A percentile compares a stretch with the other conserved stretches of the same genome.
Conservation (phyloP, 202 grass and related monocot species). For the Setaria viridis region DNA sequence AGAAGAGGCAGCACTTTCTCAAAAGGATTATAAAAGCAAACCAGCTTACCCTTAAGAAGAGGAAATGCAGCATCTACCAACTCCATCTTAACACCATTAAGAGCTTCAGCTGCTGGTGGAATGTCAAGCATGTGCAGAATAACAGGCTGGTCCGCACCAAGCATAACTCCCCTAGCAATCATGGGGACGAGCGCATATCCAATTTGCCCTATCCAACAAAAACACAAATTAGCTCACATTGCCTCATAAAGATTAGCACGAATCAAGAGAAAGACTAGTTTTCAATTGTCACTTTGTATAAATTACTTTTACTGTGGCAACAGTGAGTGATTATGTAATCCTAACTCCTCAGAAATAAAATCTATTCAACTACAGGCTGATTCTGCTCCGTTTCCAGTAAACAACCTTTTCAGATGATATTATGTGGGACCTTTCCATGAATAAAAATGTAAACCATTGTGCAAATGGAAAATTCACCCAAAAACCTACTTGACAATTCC, state of each 20-base stretch:
- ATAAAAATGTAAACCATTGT: not conserved
- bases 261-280: not conserved
- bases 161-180: slow-evolving; percentile 94
- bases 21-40: slow-evolving; percentile 7
- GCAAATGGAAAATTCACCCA: not conserved
- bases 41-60: slow-evolving; percentile 81
- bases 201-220: slow-evolving; percentile 79
- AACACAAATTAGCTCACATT: slow-evolving; percentile 32
- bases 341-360: not conserved
- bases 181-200: slow-evolving; percentile 98
- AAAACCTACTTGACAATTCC: not conserved
- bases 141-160: slow-evolving; percentile 92
- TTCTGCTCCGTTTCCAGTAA: not conserved
- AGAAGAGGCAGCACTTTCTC: not conserved
- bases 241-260: not conserved
- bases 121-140: slow-evolving; percentile 99
- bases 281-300: not conserved
- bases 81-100: slow-evolving; percentile 99
- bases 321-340: not conserved
- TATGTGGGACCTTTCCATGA: not conserved
- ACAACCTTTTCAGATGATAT: not conserved
- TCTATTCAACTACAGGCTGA: too few relatives aligned
- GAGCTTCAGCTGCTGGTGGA: slow-evolving; percentile 79
- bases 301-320: not conserved
- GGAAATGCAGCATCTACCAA: slow-evolving; percentile 98